Base-by-base conservation (phyloP, 2,329 filamentous ascomycete genomes). In the Fusarium heterosporum region DNA sequence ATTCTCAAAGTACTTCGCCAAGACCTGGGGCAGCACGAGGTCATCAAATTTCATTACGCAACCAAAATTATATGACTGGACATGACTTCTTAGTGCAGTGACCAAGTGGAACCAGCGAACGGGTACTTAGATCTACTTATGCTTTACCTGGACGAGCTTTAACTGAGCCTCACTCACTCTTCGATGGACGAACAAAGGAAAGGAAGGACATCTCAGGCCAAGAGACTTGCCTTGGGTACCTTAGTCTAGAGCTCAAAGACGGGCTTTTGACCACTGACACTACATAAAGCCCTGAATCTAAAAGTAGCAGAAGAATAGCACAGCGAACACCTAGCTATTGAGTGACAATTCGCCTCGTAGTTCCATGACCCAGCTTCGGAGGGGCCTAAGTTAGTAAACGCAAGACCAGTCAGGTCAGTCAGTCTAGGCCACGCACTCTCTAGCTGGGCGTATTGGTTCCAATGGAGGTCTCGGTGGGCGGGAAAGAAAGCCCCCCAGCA, bases 21-120 rank as follows among this genome's bases (percentile, higher is more conserved):
- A 69, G 61, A 63, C 54, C 65, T 69, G 66, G 66, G 66, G 57
- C 61, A 64, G 61, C 66, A 69, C 66, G 66, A 59, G 66, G 66
- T 47, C 56, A 39, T 55, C 46, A 60, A 55, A 69, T 51, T 36
- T 41, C 50, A 66, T 69, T 66, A 69, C 61, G 61, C 66, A 69
- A 61, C 53, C 56, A 63, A 46, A 38, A 53, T 55, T 48, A 30
- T 42, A 58, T 47, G 59, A 62, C 66, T 55, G 54, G 64, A 46
- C 40, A 22, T 63, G 55, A 45, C 26, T 30, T 46, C 22, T 57
- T 68, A 50, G 55, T 50, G 43, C 43, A 17, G 22, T 60, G 28
- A 25, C 34, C 52, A 63, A 53, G 67, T 68, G 55, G 59, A 62
- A 61, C 63, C 49, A 52, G 51, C 36, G 13, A 36, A 34, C 28